Base-by-base conservation (phyloP, 306 rosid genomes). In the Carpinus viminea region DNA sequence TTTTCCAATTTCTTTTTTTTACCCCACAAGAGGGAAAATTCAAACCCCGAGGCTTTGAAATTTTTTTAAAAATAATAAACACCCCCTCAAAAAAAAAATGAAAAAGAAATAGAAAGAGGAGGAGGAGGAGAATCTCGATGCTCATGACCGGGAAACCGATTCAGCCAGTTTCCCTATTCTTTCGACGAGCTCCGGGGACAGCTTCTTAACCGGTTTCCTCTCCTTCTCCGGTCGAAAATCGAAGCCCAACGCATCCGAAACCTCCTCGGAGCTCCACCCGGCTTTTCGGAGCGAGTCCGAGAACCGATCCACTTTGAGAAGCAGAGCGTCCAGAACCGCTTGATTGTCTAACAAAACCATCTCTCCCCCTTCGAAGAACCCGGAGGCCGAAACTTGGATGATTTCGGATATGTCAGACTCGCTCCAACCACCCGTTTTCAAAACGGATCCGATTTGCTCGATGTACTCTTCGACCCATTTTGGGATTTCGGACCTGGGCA, bases 261-360 rank as follows among this genome's bases (percentile, higher is more conserved):
- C 99, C 59, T 93, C 99, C 54, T 93, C 99, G 77, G 99, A 90
- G 96, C 97, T 96, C 99, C 99, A 96, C 62, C 99, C 99, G 2
- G 99, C 90, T 80, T 91, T 91, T 1, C 98, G 93, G 34, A 96
- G 98, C 41, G 90, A 82, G 5, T 91, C 98, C 59, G 99, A 91
- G 64, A 84, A 88, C 83, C 85, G 80, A 79, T 90, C 96, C 50
- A 91, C 87, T 87, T 96, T 93, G 48, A 96, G 68, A 2, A 96
- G 89, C 52, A 96, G 84, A 56, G 98, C 98, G 75, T 96, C 99
- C 1, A 91, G 83, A 51, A 93, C 82, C 9, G 97, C 96, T 70
- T 91, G 99, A 80, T 89, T 96, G 83, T 96, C 99, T 51, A 96
- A 69, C 80, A 96, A 54, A 16, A 90, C 86, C 96, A 89, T 84